A percentile compares a stretch with the other conserved stretches of the same genome.
These are phyloP conservation scores for Myxozyma neotropica DNA, from an alignment of 805 yeast genomes.

Conservation along the genomic window DNA sequence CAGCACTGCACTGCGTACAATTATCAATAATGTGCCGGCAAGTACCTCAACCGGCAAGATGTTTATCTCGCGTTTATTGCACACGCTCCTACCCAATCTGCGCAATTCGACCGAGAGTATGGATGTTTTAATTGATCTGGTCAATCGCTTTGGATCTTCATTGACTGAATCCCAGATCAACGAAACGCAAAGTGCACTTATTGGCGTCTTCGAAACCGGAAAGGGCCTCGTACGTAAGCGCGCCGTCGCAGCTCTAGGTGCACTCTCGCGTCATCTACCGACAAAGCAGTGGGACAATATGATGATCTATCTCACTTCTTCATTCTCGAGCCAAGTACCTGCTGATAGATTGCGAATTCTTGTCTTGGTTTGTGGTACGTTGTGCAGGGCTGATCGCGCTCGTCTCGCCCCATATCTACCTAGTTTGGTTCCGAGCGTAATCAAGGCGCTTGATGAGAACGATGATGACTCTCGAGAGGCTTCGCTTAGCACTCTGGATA, in stretches of 20 bases:
- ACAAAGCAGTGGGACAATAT: constrained; percentile 37
- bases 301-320: constrained; percentile 22
- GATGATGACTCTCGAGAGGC: constrained; percentile 54
- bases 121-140: constrained; percentile 61
- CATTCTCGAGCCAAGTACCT: constrained; percentile 6
- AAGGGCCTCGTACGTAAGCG: constrained; percentile 55
- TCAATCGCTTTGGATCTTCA: constrained; percentile 52
- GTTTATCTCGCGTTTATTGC: constrained; percentile 38
- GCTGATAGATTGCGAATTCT: constrained; percentile 26
- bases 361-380: constrained; percentile 35
- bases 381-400: constrained; percentile 37
- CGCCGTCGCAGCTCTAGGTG: constrained; percentile 53
- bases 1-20: constrained; percentile 43
- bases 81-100: constrained; percentile 28
- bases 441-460: constrained; percentile 39
- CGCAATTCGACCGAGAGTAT: constrained; percentile 53
- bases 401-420: constrained; percentile 28
- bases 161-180: constrained; percentile 46
- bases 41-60: constrained; percentile 36
- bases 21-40: constrained; percentile 37
- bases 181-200: constrained; percentile 40
- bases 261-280: constrained; percentile 43
- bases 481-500: constrained; percentile 47
- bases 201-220: constrained; percentile 47
- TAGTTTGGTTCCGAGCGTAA: constrained; percentile 28